These are phyloP conservation scores for Jacaranda mimosifolia DNA, from an alignment of 257 asterid genomes.

Conservation along the genomic window DNA sequence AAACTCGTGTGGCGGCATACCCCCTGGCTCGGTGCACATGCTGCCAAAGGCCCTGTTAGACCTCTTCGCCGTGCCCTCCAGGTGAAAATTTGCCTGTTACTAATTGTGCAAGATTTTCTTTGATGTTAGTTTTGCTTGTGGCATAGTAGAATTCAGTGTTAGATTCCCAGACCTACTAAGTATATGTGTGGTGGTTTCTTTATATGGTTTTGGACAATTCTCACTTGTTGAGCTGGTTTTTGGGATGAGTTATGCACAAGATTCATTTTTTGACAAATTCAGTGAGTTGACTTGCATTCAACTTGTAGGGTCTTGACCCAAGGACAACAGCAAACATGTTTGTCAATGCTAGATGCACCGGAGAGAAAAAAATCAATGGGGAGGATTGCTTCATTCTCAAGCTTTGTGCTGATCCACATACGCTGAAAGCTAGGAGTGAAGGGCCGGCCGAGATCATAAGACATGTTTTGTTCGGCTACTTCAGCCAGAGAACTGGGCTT, in stretches of 20 bases:
- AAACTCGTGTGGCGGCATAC: slow-evolving; percentile 69
- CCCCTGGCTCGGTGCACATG: slow-evolving; percentile 69
- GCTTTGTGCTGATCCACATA: slow-evolving; percentile 59
- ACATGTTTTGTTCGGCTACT: slow-evolving; percentile 62
- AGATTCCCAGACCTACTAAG: too few species aligned
- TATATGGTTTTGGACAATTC: too few species aligned
- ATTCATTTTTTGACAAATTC: too few species aligned
- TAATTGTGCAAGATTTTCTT: neutral
- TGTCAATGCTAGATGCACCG: slow-evolving; percentile 61
- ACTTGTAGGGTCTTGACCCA: slow-evolving; percentile 60
- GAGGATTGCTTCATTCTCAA: slow-evolving; percentile 68
- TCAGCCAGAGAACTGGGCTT: slow-evolving; percentile 68
- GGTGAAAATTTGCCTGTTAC: slow-evolving; percentile 33
- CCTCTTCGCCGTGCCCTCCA: slow-evolving; percentile 72
- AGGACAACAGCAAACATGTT: slow-evolving; percentile 68
- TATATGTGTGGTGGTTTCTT: too few species aligned
- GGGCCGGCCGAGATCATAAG: slow-evolving; percentile 68
- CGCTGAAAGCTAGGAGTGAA: slow-evolving; percentile 58
- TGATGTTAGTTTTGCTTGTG: neutral
- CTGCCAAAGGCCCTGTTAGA: slow-evolving; percentile 68
- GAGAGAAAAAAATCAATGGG: slow-evolving; percentile 57
- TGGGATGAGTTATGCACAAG: too few species aligned
- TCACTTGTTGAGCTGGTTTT: too few species aligned
- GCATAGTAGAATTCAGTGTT: too few species aligned
- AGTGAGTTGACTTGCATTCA: neutral